These are phyloP conservation scores for Hansenula sp. DNA, from an alignment of 1,139 yeast genomes.

Conservation along the genomic window DNA sequence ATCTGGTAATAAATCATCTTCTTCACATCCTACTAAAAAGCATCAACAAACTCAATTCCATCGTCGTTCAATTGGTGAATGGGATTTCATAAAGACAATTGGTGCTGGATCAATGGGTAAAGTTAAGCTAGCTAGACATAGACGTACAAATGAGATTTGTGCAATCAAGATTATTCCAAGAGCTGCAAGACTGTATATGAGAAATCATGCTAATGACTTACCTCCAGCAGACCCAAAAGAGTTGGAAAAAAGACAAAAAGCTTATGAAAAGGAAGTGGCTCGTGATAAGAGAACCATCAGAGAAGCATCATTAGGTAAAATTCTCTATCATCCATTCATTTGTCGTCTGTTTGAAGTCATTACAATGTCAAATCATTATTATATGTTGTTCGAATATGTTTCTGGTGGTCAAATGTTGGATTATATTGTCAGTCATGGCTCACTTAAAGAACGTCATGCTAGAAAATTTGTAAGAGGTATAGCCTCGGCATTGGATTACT, in stretches of 20 bases:
- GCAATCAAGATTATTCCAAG: slow-evolving; percentile 83
- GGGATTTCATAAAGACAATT: slow-evolving; percentile 92
- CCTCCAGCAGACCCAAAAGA: slow-evolving; percentile 57
- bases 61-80: slow-evolving; percentile 88
- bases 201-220: slow-evolving; percentile 72
- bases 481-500: slow-evolving; percentile 88
- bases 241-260: slow-evolving; percentile 60
- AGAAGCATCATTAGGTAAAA: slow-evolving; percentile 90
- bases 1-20: not conserved
- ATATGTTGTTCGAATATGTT: slow-evolving; percentile 94
- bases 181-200: slow-evolving; percentile 69
- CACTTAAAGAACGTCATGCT: slow-evolving; percentile 89
- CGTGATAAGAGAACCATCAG: slow-evolving; percentile 90
- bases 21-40: slow-evolving; percentile 8
- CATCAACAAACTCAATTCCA: slow-evolving; percentile 54
- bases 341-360: slow-evolving; percentile 92
- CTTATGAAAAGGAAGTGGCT: slow-evolving; percentile 80
- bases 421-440: slow-evolving; percentile 95
- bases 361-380: slow-evolving; percentile 94
- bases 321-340: slow-evolving; percentile 87
- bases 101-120: slow-evolving; percentile 99
- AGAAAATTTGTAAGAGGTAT: slow-evolving; percentile 95
- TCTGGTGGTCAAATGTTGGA: slow-evolving; percentile 98
- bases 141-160: slow-evolving; percentile 75
- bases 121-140: slow-evolving; percentile 88